Evolutionary conservation across 1,284 basidiomycete genomes (phyloP).

Genomic region (Ustilago tritici): DNA sequence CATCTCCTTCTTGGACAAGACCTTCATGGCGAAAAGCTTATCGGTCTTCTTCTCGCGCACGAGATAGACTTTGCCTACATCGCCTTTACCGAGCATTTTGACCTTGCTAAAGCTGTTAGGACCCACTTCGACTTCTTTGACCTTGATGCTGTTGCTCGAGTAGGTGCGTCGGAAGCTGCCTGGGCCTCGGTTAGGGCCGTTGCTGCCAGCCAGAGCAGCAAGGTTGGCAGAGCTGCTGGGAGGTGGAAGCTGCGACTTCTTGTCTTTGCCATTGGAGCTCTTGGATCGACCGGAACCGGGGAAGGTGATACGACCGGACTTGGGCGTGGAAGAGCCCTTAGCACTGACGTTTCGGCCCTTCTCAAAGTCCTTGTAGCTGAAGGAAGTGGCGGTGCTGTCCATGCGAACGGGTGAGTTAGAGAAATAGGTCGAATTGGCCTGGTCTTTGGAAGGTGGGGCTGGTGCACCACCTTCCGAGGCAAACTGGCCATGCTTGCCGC

Average conservation of each 20-base stretch:
- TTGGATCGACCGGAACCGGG: slow-evolving; percentile 58
- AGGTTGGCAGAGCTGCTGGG: slow-evolving; percentile 76
- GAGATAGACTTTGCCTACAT: slow-evolving; percentile 68
- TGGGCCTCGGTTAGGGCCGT: slow-evolving; percentile 71
- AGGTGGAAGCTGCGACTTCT: slow-evolving; percentile 79
- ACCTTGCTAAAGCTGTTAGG: slow-evolving; percentile 67
- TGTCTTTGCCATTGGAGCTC: slow-evolving; percentile 70
- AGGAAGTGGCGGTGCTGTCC: slow-evolving; percentile 64
- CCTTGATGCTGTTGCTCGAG: slow-evolving; percentile 96
- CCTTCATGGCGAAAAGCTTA: slow-evolving; percentile 68
- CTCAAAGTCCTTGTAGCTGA: slow-evolving; percentile 66
- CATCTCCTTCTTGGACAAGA: slow-evolving; percentile 69
- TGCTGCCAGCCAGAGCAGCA: slow-evolving; percentile 56
- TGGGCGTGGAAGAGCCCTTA: slow-evolving; percentile 54
- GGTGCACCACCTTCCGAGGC: slow-evolving; percentile 28
- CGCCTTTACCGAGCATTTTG: slow-evolving; percentile 69
- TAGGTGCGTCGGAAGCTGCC: slow-evolving; percentile 88
- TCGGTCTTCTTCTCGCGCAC: slow-evolving; percentile 65
- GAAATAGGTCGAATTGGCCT: slow-evolving; percentile 47
- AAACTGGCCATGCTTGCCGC: slow-evolving; percentile 31
- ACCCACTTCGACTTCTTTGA: slow-evolving; percentile 72
- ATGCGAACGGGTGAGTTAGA: slow-evolving; percentile 63
- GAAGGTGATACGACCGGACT: slow-evolving; percentile 55
- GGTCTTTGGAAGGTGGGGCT: slow-evolving; percentile 26
- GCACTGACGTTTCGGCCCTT: slow-evolving; percentile 46